Conservation (phyloP, 2,329 filamentous ascomycete species). For the Alternaria ethzedia region DNA sequence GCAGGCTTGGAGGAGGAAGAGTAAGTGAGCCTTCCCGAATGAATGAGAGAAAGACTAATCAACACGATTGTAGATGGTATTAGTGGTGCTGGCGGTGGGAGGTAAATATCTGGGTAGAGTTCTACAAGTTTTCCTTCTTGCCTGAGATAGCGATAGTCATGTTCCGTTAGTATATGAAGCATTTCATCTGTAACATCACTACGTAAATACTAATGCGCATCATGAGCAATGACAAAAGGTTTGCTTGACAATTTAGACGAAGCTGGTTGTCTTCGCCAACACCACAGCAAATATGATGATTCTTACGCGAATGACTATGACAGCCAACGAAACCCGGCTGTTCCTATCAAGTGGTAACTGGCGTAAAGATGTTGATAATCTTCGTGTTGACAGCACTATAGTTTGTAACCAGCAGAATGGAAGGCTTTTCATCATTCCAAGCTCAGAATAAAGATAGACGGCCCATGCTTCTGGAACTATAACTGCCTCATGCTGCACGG, state of each 20-base stretch:
- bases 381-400: background rate
- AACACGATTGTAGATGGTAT: background rate
- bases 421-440: background rate
- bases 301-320: background rate
- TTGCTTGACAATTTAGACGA: background rate
- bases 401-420: background rate
- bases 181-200: background rate
- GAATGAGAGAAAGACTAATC: background rate
- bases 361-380: background rate
- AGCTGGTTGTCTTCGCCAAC: background rate
- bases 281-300: background rate
- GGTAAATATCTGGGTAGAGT: background rate
- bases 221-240: background rate
- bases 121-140: background rate
- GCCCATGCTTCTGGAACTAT: rapidly evolving
- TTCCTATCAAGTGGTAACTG: background rate
- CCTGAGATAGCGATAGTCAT: background rate
- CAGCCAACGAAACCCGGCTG: background rate
- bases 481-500: background rate
- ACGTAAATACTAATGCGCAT: background rate
- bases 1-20: conserved; percentile 3
- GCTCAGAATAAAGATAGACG: background rate
- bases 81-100: background rate
- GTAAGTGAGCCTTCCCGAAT: background rate
- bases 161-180: background rate